Conservation (phyloP, 352 stramenopile species). For the Globisporangium takayamanum region DNA sequence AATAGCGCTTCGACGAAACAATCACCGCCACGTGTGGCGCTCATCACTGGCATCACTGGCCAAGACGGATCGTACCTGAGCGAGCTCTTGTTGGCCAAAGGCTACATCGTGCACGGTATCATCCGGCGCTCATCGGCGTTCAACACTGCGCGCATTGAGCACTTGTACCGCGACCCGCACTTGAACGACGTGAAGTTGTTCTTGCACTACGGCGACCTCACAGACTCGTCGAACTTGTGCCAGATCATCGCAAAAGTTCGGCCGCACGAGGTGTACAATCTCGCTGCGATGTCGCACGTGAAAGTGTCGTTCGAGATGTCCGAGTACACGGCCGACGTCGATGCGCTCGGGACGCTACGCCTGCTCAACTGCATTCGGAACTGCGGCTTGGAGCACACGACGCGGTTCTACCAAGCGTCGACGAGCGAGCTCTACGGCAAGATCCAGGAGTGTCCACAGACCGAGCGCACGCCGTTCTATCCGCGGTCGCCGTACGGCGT, state of each 20-base stretch:
- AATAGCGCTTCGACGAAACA: conserved; percentile 1
- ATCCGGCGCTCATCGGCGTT: conserved; percentile 97
- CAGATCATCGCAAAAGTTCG: conserved; percentile 93
- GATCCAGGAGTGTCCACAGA: conserved; percentile 95
- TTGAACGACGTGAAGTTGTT: conserved; percentile 92
- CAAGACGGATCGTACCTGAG: conserved; percentile 98
- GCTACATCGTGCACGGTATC: conserved; percentile 94
- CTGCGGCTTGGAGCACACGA: conserved; percentile 68
- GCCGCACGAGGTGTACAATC: conserved; percentile 98
- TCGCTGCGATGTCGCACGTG: conserved; percentile 98
- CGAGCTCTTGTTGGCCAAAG: conserved; percentile 96
- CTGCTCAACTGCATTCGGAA: conserved; percentile 97
- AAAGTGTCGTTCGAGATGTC: conserved; percentile 99
- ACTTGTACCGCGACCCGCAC: conserved; percentile 96
- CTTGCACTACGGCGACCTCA: conserved; percentile 98
- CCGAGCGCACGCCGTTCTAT: conserved; percentile 97
- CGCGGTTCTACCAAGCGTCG: conserved; percentile 95
- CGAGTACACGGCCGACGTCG: conserved; percentile 98
- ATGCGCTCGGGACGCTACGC: conserved; percentile 93
- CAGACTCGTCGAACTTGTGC: conserved; percentile 96
- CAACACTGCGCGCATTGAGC: conserved; percentile 98
- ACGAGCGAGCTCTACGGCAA: conserved; percentile 99
- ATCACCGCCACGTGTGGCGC: conserved; percentile 44
- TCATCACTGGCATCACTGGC: conserved; percentile 98
- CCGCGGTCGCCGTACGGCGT: conserved; percentile 97